phyloP scores from a whole-genome alignment of 2,329 filamentous ascomycete genomes.

The Botrytis elliptica region DNA sequence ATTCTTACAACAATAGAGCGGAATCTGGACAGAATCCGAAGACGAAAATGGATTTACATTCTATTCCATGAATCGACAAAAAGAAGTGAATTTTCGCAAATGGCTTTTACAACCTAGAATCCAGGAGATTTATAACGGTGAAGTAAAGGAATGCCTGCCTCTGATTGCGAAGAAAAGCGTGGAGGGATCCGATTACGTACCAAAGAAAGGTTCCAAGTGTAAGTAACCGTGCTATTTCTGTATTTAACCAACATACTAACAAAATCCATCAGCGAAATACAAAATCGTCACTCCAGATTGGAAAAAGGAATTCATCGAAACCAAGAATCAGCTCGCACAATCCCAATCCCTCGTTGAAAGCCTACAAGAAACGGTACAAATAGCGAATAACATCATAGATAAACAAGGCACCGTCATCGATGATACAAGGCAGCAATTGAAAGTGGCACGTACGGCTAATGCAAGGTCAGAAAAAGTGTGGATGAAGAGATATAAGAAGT shows the following conservation, averaged over 20 bases:
- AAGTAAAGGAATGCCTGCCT: background rate
- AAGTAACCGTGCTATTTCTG: background rate
- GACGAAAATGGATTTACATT: background rate
- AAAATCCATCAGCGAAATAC: background rate
- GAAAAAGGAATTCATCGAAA: background rate
- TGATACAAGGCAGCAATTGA: background rate
- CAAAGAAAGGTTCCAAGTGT: background rate
- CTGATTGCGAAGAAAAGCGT: background rate
- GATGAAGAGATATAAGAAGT: conserved; percentile 2
- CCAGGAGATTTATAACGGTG: background rate
- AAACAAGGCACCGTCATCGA: background rate
- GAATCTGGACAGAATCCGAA: background rate
- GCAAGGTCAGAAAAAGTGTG: background rate
- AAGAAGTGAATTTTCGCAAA: background rate
- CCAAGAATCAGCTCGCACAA: background rate
- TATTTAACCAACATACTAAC: background rate
- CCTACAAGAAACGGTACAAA: background rate
- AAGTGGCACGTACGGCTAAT: background rate
- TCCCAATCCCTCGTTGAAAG: background rate
- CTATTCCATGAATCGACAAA: background rate
- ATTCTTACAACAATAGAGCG: background rate
- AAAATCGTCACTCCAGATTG: background rate
- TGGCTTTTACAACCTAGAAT: background rate
- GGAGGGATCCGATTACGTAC: background rate
- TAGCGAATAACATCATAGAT: background rate